Base-by-base conservation (phyloP, 192 early-diverging fungal genomes). In the Backusella luteola region DNA sequence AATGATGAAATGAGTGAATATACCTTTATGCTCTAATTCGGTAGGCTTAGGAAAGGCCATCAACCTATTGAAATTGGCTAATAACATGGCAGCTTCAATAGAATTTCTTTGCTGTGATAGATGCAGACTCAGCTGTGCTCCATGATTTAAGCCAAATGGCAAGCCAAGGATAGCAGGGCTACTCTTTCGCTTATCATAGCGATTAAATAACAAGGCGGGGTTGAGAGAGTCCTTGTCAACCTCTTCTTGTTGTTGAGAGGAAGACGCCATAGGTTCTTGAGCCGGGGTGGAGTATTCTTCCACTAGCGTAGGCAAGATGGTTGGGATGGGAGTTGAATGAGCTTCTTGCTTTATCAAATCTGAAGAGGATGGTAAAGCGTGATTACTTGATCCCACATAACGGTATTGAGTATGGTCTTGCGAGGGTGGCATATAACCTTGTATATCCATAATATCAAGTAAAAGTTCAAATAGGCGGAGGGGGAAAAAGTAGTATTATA, bases 21-120 rank as follows among this genome's bases (percentile, higher is more conserved):
- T 73, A 77, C 67, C 72, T 67, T 53, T 73, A 53, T 38, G 67
- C 29, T 76, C 72, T 29, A 34, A 66, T 67, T 53, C 46, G 66
- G 26, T 66, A 66, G 46, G 21, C 34, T 77, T 77, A 23, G 69
- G 46, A 34, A 72, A 35, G 11, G 80, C 67, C 11, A 73, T 67
- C 9, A 75, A 23, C 6, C 73, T 73, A 42, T 77, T 81, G 26
- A 81, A 81, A 19, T 77, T 81, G 7, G 80, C 80, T 14, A 81
- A 42, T 14, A 81, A 52, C 80, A 81, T 81, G 59, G 80, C 80
- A 26, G 80, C 80, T 78, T 81, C 80, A 75, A 81, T 81, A 11
- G 80, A 81, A 42, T 81, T 81, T 39, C 80, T 69, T 7, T 77
- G 80, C 34, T 81, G 78, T 38, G 78, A 79, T 69, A 79, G 49